Base-by-base conservation (phyloP, 2,329 filamentous ascomycete genomes). In the Teratosphaeria nubilosa region DNA sequence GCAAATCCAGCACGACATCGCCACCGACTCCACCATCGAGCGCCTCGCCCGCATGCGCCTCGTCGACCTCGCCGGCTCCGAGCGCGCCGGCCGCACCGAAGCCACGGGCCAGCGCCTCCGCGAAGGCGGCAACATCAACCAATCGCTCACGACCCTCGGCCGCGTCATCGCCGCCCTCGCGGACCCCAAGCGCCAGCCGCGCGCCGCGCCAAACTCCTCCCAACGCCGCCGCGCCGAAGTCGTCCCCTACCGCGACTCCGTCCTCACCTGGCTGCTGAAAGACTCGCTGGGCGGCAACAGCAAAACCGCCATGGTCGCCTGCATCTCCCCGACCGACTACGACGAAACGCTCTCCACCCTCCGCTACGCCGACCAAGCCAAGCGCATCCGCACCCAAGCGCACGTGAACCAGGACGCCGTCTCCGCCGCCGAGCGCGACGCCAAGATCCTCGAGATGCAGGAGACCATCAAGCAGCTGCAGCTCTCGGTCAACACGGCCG, bases 301-400 rank as follows among this genome's bases (percentile, higher is more conserved):
- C 69, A 99, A 97, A 75, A 99, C 94, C 10, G 94, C 94, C 62
- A 99, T 99, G 94, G 96, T 99, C 68, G 94, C 94, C 9, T 97
- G 94, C 72, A 96, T 99, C 66, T 87, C 91, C 5, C 94, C 94
- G 0, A 86, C 89, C 0, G 94, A 99, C 75, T 97, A 99, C 70
- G 94, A 99, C 58, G 94, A 99, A 73, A 99, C 94, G 0, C 82
- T 99, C 1, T 96, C 90, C 2, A 99, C 94, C 0, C 83, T 99
- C 13, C 90, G 94, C 41, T 99, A 99, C 73, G 94, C 94, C 22
- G 92, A 99, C 73, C 92, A 97, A 75, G 94, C 94, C 61, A 99
- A 99, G 78, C 87, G 88, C 58, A 99, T 99, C 76, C 90, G 91
- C 69, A 97, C 91, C 34, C 87, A 90, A 55, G 94, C 94, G 27